Percentiles rank a stretch among this genome's conserved stretches.
Evolutionary conservation across 2,329 filamentous ascomycete species (phyloP).

Genomic region (Gaeumannomyces sp.): DNA sequence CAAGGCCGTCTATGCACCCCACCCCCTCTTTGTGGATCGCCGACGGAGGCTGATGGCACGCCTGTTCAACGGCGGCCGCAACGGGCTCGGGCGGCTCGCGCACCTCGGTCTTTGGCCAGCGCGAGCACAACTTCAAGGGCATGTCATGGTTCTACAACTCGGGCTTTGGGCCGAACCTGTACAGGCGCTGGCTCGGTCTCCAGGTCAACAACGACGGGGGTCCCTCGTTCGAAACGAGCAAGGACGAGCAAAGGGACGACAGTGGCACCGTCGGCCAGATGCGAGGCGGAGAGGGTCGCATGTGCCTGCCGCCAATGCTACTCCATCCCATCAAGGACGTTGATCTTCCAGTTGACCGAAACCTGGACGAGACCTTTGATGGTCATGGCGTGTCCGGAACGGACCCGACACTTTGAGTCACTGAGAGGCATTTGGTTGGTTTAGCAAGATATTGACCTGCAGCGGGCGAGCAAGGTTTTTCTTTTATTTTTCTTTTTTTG

Average conservation of each 20-base stretch:
- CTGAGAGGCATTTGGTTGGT: too few species aligned
- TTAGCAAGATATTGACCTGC: background rate
- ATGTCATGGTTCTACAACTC: conserved; percentile 91
- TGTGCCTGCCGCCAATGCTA: conserved; percentile 87
- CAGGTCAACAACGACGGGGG: conserved; percentile 73
- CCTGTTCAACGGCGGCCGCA: conserved; percentile 73
- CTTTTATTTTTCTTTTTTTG: background rate
- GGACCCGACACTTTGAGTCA: conserved; percentile 37
- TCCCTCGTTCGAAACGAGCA: conserved; percentile 64
- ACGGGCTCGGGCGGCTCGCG: conserved; percentile 67
- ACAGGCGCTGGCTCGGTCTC: conserved; percentile 79
- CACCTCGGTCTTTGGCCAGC: conserved; percentile 70
- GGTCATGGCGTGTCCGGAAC: conserved; percentile 41
- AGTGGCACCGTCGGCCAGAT: conserved; percentile 40
- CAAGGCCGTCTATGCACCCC: conserved; percentile 87
- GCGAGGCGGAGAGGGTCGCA: conserved; percentile 69
- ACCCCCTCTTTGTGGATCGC: conserved; percentile 82
- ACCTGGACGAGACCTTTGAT: conserved; percentile 40
- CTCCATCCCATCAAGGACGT: conserved; percentile 83
- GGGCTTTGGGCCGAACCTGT: conserved; percentile 74
- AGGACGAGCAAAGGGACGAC: conserved; percentile 45
- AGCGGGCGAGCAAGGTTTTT: background rate
- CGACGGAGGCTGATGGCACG: conserved; percentile 67
- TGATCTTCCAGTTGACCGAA: conserved; percentile 56
- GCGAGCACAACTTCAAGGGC: conserved; percentile 83